These are phyloP conservation scores for Lactarius sp. DNA, from an alignment of 768 basidiomycete species.

Conservation along the genomic window DNA sequence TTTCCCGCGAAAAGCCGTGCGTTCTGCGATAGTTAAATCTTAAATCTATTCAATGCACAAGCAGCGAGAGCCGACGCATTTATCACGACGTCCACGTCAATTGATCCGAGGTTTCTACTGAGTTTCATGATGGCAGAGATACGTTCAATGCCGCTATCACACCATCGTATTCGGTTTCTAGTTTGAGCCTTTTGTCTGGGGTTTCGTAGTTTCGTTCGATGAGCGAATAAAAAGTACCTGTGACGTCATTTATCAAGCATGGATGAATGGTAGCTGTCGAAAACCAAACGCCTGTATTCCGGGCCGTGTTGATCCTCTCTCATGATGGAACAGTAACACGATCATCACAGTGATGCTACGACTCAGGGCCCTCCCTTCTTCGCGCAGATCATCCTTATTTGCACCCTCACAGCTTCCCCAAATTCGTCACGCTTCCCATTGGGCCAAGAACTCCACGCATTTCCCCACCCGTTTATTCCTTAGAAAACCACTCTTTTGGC, in stretches of 20 bases:
- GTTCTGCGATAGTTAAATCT: neutral
- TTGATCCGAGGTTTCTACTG: slow-evolving; percentile 15
- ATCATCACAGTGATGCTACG: slow-evolving; percentile 27
- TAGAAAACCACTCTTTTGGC: slow-evolving; percentile 41
- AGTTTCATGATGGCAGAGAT: neutral
- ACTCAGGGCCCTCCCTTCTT: slow-evolving; percentile 28
- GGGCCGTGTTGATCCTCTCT: neutral
- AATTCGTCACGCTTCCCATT: slow-evolving; percentile 31
- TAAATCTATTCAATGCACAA: neutral
- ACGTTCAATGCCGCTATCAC: neutral
- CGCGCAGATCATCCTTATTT: slow-evolving; percentile 28
- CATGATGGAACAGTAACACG: neutral
- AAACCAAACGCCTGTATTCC: neutral
- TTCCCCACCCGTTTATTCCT: slow-evolving; percentile 30
- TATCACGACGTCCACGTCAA: slow-evolving; percentile 14
- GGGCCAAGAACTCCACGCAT: slow-evolving; percentile 8
- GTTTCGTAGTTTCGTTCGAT: neutral
- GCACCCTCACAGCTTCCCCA: slow-evolving; percentile 6
- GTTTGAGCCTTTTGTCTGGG: too few relatives aligned
- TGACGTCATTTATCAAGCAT: slow-evolving; percentile 1
- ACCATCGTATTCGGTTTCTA: neutral
- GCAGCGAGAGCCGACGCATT: neutral
- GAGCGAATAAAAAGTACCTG: neutral
- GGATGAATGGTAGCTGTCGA: neutral
- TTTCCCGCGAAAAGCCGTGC: neutral